phyloP scores from a whole-genome alignment of 1,284 basidiomycete genomes.

The Nidula niveotomentosa region DNA sequence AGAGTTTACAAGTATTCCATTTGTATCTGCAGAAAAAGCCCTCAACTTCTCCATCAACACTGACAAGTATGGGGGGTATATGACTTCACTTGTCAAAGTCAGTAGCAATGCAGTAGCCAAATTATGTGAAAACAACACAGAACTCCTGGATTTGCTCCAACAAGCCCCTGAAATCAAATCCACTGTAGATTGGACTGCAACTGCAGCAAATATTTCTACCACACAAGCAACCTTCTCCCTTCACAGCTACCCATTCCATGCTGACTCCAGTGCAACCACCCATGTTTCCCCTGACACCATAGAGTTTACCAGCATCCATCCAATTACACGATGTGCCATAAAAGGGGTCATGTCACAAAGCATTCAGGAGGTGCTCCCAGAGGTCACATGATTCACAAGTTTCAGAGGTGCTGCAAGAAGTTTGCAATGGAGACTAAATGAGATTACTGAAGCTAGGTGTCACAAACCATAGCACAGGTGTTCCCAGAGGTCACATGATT shows the following conservation, averaged over 20 bases:
- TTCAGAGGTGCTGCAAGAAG: no score
- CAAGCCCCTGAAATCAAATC: no score
- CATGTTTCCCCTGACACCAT: conserved; percentile 8
- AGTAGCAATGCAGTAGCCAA: background rate
- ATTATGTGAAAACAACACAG: no score
- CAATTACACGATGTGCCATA: conserved; percentile 4
- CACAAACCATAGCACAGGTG: no score
- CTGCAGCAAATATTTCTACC: background rate
- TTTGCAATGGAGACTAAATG: no score
- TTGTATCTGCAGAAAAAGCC: background rate
- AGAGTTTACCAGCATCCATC: conserved; percentile 5
- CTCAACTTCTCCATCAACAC: background rate
- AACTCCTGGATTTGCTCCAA: no score
- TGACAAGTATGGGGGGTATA: background rate
- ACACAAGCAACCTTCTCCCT: background rate
- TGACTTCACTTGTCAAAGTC: background rate
- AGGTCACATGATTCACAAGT: no score
- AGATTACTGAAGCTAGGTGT: no score
- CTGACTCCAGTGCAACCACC: conserved; percentile 8
- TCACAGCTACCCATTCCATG: background rate
- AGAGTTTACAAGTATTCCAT: background rate
- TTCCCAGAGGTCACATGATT: no score
- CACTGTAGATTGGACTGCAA: background rate
- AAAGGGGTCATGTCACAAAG: no score
- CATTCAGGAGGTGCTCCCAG: no score